Evolutionary conservation across 345 rosid species (phyloP).

Genomic region (Syzygium grande): DNA sequence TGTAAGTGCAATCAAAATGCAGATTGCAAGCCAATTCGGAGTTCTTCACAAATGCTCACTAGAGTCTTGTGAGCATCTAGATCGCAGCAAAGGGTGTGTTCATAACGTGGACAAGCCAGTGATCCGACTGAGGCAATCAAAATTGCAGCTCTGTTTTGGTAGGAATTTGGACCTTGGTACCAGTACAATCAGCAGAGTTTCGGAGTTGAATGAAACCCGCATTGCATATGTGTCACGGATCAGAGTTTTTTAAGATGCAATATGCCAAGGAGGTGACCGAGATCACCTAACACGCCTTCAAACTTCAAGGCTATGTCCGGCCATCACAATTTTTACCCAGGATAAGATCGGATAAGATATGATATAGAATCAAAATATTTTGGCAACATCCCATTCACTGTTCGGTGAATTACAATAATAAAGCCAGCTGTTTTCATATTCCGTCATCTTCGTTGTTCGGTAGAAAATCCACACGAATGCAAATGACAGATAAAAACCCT

Average conservation of each 20-base stretch:
- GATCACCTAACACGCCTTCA: background rate
- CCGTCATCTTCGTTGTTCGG: too few species aligned
- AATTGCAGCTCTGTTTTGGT: background rate
- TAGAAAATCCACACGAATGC: background rate
- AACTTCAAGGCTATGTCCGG: background rate
- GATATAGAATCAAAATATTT: background rate
- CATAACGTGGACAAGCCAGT: background rate
- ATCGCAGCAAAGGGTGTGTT: background rate
- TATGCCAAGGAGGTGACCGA: too few species aligned
- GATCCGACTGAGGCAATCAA: background rate
- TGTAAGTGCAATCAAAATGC: background rate
- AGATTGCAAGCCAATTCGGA: background rate
- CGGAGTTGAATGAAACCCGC: background rate
- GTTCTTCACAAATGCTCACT: background rate
- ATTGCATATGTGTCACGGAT: background rate
- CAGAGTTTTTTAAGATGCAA: background rate
- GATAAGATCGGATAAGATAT: background rate
- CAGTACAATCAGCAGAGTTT: background rate
- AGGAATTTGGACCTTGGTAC: background rate
- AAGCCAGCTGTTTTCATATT: background rate
- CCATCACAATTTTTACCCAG: too few species aligned
- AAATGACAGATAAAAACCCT: background rate
- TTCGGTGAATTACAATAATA: background rate
- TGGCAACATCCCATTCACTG: fast-evolving
- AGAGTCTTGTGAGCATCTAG: background rate